Base-by-base conservation (phyloP, 495 filamentous ascomycete species). In the Echria macrotheca region DNA sequence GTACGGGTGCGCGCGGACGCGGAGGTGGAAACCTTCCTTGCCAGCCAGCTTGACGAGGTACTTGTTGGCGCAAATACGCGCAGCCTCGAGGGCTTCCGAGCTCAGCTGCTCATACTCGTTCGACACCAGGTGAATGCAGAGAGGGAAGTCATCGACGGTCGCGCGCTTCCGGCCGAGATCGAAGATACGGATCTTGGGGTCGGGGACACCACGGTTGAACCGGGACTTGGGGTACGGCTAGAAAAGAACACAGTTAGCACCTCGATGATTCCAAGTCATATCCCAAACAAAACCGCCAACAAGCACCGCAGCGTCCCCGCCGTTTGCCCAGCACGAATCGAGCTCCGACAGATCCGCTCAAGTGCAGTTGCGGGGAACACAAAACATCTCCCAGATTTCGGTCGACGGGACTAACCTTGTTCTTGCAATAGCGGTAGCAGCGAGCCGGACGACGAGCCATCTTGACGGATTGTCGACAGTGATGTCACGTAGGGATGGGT, bases 401-500 rank as follows among this genome's bases (percentile, higher is more conserved):
- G 52, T 44, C 15, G 26, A 28, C 17, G 21, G 58, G 50, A 79
- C 84, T 74, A 70, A 93, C 88, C 91, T 96, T 96, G 85, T 96
- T 96, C 89, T 97, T 97, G 89, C 93, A 98, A 84, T 98, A 98
- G 73, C 93, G 90, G 84, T 98, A 98, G 77, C 93, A 98, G 77
- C 94, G 82, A 60, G 93, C 93, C 63, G 93, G 93, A 80, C 93
- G 87, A 71, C 93, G 87, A 68, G 93, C 93, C 93, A 98, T 98
- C 75, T 82, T 87, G 83, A 83, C 73, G 75, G 77, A 63, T 69
- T 82, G 50, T 47, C 69, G 70, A 66, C 70, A 69, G 53, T 69
- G 70, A 68, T 66, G 62, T 71, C 63, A 77, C 55, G 60, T 55
- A 43, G 55, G 59, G 54, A 57, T 54, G 52, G 36, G 47, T 63